Evolutionary conservation across 2,329 filamentous ascomycete genomes (phyloP), one percentile per base, ranked within the genome.

Genomic region (Pseudogymnoascus sp.): DNA sequence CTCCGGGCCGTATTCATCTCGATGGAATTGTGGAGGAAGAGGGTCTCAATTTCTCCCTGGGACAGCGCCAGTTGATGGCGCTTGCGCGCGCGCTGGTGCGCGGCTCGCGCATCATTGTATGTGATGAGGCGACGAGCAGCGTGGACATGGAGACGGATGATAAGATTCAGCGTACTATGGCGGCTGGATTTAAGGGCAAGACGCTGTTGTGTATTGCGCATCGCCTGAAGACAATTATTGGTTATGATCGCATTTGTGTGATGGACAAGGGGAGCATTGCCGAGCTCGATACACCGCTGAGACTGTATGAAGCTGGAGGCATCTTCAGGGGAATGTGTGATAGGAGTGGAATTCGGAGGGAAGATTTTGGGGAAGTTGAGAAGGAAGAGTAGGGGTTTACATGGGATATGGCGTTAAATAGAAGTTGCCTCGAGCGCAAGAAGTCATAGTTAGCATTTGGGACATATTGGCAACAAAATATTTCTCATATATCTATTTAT

Each of bases 101-200:
- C 38, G 86, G 88, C 44, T 89, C 88, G 0, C 91, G 89, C 68
- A 97, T 97, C 75, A 97, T 97, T 69, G 88, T 99, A 59, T 97
- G 93, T 75, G 94, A 99, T 78, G 94, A 99, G 75, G 94, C 94
- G 0, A 99, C 94, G 0, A 91, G 88, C 1, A 90, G 85, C 0
- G 92, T 97, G 6, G 93, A 97, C 74, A 94, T 97, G 80, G 93
- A 97, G 72, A 97, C 93, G 2, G 94, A 99, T 72, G 88, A 91
- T 75, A 95, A 94, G 81, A 96, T 97, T 72, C 93, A 97, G 75
- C 79, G 80, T 62, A 96, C 92, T 3, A 97, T 97, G 75, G 88
- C 90, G 0, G 81, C 83, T 1, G 92, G 87, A 0, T 97, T 97
- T 79, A 81, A 83, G 61, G 92, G 92, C 63, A 91, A 89, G 79